Evolutionary conservation across 2,329 filamentous ascomycete genomes (phyloP).

Genomic region (Neurospora crassa): DNA sequence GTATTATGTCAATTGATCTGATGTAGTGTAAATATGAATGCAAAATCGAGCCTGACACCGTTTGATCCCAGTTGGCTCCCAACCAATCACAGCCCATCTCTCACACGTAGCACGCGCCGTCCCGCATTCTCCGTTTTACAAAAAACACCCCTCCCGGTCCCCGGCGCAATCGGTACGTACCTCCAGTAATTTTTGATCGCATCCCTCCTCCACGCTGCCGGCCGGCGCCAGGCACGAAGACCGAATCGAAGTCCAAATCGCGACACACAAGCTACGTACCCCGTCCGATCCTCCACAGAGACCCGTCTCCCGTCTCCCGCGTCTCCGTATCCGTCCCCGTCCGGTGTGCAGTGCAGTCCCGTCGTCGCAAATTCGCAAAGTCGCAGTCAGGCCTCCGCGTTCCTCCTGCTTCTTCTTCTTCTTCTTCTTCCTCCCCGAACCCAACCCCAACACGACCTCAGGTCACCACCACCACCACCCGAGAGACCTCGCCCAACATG

Average conservation of each 20-base stretch:
- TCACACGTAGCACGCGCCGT: constrained; percentile 4
- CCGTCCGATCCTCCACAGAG: not conserved
- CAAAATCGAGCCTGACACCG: not conserved
- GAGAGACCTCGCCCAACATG: constrained; percentile 40
- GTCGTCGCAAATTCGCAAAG: not conserved
- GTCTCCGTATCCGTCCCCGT: not conserved
- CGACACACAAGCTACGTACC: not conserved
- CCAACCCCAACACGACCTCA: not conserved
- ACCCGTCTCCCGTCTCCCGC: not conserved
- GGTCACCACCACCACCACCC: too few species aligned
- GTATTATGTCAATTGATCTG: not conserved
- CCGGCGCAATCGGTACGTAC: constrained; percentile 1
- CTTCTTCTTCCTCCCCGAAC: not conserved
- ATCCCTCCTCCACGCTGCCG: not conserved
- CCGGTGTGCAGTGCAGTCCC: not conserved
- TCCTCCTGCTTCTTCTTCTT: not conserved
- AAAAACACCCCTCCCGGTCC: not conserved
- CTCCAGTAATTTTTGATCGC: not conserved
- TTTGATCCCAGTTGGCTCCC: not conserved
- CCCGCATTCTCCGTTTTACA: constrained; percentile 3
- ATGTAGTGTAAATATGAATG: not conserved
- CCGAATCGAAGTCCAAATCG: not conserved
- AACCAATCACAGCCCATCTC: not conserved
- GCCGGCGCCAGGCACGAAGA: not conserved
- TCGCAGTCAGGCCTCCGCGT: not conserved